Conservation (phyloP, 2,329 filamentous ascomycete genomes). For the Aureobasidium pullulans region DNA sequence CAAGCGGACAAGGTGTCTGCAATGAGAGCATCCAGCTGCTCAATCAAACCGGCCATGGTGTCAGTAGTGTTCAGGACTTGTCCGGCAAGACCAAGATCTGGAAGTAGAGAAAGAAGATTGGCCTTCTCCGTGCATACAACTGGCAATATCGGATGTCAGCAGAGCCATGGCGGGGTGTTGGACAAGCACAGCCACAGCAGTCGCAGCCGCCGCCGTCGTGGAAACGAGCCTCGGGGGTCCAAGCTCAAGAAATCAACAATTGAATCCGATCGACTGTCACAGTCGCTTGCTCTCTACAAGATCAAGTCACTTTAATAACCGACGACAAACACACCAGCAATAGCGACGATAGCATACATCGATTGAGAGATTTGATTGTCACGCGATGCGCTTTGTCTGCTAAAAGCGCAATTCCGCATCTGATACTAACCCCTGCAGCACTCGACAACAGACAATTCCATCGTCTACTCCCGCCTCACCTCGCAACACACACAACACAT, state of each 20-base stretch:
- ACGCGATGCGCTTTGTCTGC: background rate
- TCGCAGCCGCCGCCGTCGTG: background rate
- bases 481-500: background rate
- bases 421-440: constrained; percentile 10
- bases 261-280: background rate
- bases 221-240: background rate
- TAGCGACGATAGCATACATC: background rate
- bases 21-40: constrained; percentile 64
- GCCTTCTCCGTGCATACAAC: background rate
- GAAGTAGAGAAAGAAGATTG: background rate
- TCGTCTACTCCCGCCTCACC: background rate
- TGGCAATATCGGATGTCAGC: background rate
- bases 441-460: background rate
- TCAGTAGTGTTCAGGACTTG: background rate
- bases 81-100: background rate
- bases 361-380: background rate
- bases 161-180: background rate
- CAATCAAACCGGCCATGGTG: constrained; percentile 43
- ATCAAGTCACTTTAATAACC: background rate
- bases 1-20: constrained; percentile 67
- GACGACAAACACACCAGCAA: background rate
- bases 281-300: background rate
- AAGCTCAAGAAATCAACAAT: constrained; percentile 5
- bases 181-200: background rate
- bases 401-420: background rate